phyloP scores from a whole-genome alignment of 2,329 filamentous ascomycete species.

The Phyllachora maydis region DNA sequence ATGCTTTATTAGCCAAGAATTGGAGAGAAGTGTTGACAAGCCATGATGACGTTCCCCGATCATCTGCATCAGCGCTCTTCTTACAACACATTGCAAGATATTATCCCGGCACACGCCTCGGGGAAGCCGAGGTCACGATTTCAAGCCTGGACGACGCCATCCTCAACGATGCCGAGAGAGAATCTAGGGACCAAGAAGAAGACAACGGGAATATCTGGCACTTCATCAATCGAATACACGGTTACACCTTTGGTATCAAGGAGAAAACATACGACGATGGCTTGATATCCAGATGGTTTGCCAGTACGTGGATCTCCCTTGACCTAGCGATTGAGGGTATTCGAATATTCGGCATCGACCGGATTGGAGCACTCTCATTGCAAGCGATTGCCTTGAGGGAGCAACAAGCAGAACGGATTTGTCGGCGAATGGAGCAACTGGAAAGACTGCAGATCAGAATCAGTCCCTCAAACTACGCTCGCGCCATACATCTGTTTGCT shows the following conservation, averaged over 20 bases:
- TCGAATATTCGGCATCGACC: slow-evolving; percentile 46
- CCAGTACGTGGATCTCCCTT: slow-evolving; percentile 47
- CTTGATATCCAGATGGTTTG: slow-evolving; percentile 65
- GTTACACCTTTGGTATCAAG: slow-evolving; percentile 15
- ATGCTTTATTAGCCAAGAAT: slow-evolving; percentile 17
- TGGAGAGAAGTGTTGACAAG: slow-evolving; percentile 24
- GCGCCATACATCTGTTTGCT: slow-evolving; percentile 44
- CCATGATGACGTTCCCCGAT: slow-evolving; percentile 18
- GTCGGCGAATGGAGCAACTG: slow-evolving; percentile 37
- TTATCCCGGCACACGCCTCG: slow-evolving; percentile 18
- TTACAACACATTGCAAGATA: slow-evolving; percentile 24
- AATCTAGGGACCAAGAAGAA: slow-evolving; percentile 2
- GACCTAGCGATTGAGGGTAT: slow-evolving; percentile 53
- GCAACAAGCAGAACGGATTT: slow-evolving; percentile 30
- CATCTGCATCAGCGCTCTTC: slow-evolving; percentile 21
- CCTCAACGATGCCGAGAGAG: no score
- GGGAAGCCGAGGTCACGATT: no score
- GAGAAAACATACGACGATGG: slow-evolving; percentile 39
- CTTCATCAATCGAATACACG: slow-evolving; percentile 15
- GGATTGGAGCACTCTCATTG: slow-evolving; percentile 56
- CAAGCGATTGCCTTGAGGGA: slow-evolving; percentile 58
- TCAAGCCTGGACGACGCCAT: no score
- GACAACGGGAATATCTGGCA: slow-evolving; percentile 10
- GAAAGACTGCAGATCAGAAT: slow-evolving; percentile 40
- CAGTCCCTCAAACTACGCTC: slow-evolving; percentile 40